Evolutionary conservation across 805 yeast genomes (phyloP).

Genomic region (Spathaspora passalidarum): DNA sequence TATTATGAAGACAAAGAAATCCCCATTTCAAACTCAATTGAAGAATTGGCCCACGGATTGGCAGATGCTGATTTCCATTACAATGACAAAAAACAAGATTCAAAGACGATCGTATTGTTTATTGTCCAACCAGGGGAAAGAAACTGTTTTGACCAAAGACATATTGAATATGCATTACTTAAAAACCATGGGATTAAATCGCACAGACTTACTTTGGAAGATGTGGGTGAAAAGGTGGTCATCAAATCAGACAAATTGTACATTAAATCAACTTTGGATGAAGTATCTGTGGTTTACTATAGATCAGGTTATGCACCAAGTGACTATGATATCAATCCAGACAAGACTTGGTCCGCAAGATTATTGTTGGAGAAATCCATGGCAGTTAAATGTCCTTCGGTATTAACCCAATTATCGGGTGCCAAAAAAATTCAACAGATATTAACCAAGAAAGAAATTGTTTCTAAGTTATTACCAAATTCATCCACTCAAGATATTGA

Average conservation of each 20-base stretch:
- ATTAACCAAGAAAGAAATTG: slow-evolving; percentile 52
- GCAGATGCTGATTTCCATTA: slow-evolving; percentile 64
- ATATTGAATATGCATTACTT: slow-evolving; percentile 69
- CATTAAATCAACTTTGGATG: slow-evolving; percentile 55
- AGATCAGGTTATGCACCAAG: slow-evolving; percentile 86
- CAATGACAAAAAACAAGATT: slow-evolving; percentile 22
- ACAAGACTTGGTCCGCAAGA: slow-evolving; percentile 76
- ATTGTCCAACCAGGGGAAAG: slow-evolving; percentile 84
- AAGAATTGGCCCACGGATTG: slow-evolving; percentile 63
- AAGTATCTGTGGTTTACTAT: slow-evolving; percentile 84
- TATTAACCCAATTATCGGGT: slow-evolving; percentile 87
- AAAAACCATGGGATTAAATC: slow-evolving; percentile 55
- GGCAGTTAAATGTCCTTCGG: slow-evolving; percentile 90
- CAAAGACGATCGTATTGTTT: slow-evolving; percentile 60
- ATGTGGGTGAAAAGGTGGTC: slow-evolving; percentile 45
- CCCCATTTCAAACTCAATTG: slow-evolving; percentile 67
- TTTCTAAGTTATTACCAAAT: slow-evolving; percentile 47
- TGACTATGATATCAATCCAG: slow-evolving; percentile 60
- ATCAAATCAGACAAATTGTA: slow-evolving; percentile 47
- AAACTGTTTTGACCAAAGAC: slow-evolving; percentile 89
- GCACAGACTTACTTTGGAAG: slow-evolving; percentile 64
- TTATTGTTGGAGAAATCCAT: slow-evolving; percentile 63
- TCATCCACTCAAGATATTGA: slow-evolving; percentile 24
- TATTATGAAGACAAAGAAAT: slow-evolving; percentile 48
- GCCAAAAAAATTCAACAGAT: slow-evolving; percentile 92